Percentiles rank a stretch among this genome's conserved stretches.
These are phyloP conservation scores for Porodaedalea pini DNA, from an alignment of 1,284 basidiomycete genomes.

Conservation along the genomic window DNA sequence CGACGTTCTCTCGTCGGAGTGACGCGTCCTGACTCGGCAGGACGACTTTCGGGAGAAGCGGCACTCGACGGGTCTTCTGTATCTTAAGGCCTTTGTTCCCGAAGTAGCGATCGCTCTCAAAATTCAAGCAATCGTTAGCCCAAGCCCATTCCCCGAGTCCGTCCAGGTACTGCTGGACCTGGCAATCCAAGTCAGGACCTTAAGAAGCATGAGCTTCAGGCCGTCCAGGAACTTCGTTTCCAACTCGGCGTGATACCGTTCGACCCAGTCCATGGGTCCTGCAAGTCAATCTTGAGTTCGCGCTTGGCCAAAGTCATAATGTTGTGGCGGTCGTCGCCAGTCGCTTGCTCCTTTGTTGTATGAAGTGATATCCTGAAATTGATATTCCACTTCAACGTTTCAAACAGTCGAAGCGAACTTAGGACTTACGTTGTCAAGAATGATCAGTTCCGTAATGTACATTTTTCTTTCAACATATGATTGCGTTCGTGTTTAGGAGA, in stretches of 20 bases:
- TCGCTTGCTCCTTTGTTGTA: constrained; percentile 2
- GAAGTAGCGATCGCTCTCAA: constrained; percentile 42
- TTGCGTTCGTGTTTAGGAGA: no score
- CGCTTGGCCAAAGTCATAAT: constrained; percentile 1
- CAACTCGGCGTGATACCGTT: not conserved
- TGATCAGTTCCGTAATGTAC: constrained; percentile 1
- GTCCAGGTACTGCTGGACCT: constrained; percentile 35
- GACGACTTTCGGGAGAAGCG: constrained; percentile 17
- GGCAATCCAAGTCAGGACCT: constrained; percentile 30
- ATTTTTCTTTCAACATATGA: no score
- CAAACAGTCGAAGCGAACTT: no score
- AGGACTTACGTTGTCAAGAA: not conserved
- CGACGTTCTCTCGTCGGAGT: not conserved
- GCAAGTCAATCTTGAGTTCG: not conserved
- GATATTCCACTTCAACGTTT: not conserved
- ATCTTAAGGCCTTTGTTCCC: constrained; percentile 34
- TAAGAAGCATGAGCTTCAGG: constrained; percentile 31
- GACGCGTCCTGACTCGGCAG: not conserved
- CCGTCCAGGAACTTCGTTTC: constrained; percentile 1
- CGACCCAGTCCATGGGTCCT: not conserved
- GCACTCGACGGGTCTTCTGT: constrained; percentile 20
- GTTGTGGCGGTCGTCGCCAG: not conserved
- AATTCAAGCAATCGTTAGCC: constrained; percentile 40
- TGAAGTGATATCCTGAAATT: constrained; percentile 6
- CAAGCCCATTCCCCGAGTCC: constrained; percentile 43